Conservation (phyloP, 192 early-diverging fungal species). For the Dissophora globulifera region DNA sequence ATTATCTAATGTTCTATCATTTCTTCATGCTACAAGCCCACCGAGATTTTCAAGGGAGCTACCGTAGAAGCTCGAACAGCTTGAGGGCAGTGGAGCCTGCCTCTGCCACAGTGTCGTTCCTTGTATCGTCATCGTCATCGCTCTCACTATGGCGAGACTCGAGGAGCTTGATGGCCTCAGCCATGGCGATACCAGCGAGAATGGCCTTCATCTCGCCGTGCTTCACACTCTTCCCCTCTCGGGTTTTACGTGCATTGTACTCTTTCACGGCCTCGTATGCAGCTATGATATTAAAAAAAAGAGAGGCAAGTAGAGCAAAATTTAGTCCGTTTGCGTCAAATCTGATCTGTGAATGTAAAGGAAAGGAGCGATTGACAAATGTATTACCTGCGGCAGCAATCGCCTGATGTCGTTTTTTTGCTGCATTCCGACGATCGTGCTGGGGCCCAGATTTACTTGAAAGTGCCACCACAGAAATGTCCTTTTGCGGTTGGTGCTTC, state of each 20-base stretch:
- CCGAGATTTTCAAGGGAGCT: no score
- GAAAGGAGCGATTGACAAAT: neutral
- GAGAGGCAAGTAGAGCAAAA: no score
- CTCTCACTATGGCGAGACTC: constrained; percentile 16
- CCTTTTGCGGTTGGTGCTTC: constrained; percentile 4
- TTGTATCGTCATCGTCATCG: constrained; percentile 3
- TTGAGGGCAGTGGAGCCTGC: constrained; percentile 30
- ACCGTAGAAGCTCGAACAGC: constrained; percentile 31
- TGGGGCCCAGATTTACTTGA: neutral
- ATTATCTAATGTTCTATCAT: no score
- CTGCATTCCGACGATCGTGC: constrained; percentile 11
- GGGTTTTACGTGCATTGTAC: constrained; percentile 21
- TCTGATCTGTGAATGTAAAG: neutral
- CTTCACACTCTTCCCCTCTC: constrained; percentile 36
- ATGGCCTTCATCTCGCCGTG: constrained; percentile 47
- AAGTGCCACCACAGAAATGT: neutral
- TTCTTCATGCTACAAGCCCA: no score
- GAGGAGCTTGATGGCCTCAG: constrained; percentile 40
- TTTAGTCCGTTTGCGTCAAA: no score
- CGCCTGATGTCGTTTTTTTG: constrained; percentile 27
- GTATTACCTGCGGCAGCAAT: constrained; percentile 36
- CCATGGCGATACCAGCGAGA: constrained; percentile 46
- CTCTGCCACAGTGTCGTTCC: constrained; percentile 37
- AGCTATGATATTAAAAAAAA: constrained; percentile 2
- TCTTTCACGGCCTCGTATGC: constrained; percentile 44